A percentile compares a stretch with the other conserved stretches of the same genome.
phyloP scores from a whole-genome alignment of 2,329 filamentous ascomycete species.

The Paecilomyces niveus region DNA sequence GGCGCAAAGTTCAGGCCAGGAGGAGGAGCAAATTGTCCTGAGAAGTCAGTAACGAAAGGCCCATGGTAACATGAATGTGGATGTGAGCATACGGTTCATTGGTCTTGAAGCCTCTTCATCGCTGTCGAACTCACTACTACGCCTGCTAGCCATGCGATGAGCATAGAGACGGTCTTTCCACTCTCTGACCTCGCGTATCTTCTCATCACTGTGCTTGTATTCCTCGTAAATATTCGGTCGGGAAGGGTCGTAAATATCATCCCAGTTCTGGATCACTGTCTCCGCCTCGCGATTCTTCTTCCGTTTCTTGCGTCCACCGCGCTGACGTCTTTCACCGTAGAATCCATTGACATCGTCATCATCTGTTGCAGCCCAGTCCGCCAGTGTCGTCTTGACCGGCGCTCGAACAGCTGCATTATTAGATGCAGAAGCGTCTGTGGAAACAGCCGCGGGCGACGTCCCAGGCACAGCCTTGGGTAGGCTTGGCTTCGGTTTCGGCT shows the following conservation, averaged over 20 bases:
- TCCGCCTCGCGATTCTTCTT: constrained; percentile 63
- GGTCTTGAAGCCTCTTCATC: constrained; percentile 41
- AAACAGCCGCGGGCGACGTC: constrained; percentile 15
- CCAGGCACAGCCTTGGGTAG: constrained; percentile 43
- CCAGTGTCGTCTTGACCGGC: constrained; percentile 60
- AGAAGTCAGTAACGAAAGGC: constrained; percentile 4
- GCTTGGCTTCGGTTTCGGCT: constrained; percentile 55
- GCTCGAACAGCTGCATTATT: constrained; percentile 32
- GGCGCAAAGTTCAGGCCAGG: constrained; percentile 46
- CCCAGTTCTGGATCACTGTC: constrained; percentile 63
- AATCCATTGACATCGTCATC: constrained; percentile 68
- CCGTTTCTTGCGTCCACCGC: constrained; percentile 71
- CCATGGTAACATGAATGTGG: constrained; percentile 7
- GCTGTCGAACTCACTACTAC: constrained; percentile 41
- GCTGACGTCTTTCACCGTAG: constrained; percentile 63
- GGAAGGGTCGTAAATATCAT: constrained; percentile 81
- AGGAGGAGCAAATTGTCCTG: constrained; percentile 43
- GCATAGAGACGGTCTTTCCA: constrained; percentile 80
- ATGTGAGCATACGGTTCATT: constrained; percentile 38
- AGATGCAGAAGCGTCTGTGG: constrained; percentile 16
- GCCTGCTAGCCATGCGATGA: constrained; percentile 50
- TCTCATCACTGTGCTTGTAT: constrained; percentile 77
- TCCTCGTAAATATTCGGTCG: constrained; percentile 78
- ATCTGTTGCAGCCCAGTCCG: constrained; percentile 74
- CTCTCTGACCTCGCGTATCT: constrained; percentile 68